Percentiles rank a stretch among this genome's conserved stretches.
Conservation (phyloP, 2,329 filamentous ascomycete species). For the Aspergillus felis region DNA sequence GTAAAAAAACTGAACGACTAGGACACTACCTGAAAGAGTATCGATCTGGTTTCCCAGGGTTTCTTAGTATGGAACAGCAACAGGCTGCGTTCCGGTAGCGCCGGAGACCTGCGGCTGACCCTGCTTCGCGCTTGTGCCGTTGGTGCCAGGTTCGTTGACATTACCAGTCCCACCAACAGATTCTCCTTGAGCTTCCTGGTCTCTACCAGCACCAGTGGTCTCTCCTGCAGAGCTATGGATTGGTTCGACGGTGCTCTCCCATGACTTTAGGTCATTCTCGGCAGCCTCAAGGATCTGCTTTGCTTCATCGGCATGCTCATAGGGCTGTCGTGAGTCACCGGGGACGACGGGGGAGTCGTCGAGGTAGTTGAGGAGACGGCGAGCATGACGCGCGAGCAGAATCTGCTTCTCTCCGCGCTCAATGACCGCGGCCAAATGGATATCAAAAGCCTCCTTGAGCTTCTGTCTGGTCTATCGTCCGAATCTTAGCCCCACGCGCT, state of each 20-base stretch:
- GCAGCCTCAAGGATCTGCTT: conserved; percentile 88
- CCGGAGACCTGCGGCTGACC: neutral
- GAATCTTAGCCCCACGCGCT: conserved; percentile 2
- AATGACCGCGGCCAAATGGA: conserved; percentile 85
- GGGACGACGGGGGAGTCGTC: conserved; percentile 89
- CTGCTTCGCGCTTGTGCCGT: neutral
- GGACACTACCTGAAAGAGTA: neutral
- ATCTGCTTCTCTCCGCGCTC: conserved; percentile 97
- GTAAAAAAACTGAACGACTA: neutral
- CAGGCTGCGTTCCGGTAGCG: conserved; percentile 5
- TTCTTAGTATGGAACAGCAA: conserved; percentile 12
- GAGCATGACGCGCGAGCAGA: conserved; percentile 85
- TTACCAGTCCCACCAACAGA: neutral
- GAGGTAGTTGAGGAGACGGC: conserved; percentile 75
- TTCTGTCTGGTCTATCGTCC: conserved; percentile 76
- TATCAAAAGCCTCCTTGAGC: conserved; percentile 88
- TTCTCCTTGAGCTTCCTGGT: conserved; percentile 3
- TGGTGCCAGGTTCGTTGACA: conserved; percentile 1
- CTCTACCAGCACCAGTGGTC: conserved; percentile 23
- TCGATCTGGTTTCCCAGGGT: neutral
- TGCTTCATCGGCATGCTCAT: conserved; percentile 63
- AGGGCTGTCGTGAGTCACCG: conserved; percentile 70
- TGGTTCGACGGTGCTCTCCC: conserved; percentile 58
- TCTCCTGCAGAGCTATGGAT: conserved; percentile 48
- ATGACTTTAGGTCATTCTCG: conserved; percentile 79